Evolutionary conservation across 805 yeast genomes (phyloP).

Genomic region (Candida tibetensis): DNA sequence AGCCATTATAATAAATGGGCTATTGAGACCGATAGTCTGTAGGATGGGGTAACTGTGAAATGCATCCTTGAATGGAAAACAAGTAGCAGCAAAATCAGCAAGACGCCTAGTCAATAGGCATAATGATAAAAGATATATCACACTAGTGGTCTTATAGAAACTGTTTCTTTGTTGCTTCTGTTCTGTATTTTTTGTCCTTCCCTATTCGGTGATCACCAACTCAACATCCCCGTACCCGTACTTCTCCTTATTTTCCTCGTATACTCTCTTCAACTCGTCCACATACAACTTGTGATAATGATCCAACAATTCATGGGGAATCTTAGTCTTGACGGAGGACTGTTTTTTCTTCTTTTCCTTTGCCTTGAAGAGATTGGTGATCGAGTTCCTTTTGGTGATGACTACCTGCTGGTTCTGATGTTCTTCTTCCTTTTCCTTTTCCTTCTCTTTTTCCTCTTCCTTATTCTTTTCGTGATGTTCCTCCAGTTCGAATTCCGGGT

Average conservation of each 20-base stretch:
- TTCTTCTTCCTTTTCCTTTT: conserved; percentile 40
- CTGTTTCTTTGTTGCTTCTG: no score
- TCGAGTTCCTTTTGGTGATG: conserved; percentile 19
- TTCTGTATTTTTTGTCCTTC: no score
- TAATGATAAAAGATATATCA: no score
- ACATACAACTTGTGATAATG: conserved; percentile 72
- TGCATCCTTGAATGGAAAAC: no score
- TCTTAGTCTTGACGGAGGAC: conserved; percentile 21
- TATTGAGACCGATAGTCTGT: no score
- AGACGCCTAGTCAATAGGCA: no score
- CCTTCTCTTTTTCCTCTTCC: conserved; percentile 11
- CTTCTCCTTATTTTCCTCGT: conserved; percentile 59
- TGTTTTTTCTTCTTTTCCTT: conserved; percentile 12
- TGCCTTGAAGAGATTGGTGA: conserved; percentile 29
- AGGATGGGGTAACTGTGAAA: no score
- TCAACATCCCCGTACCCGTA: conserved; percentile 52
- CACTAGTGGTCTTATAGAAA: no score
- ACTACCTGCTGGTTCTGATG: no score
- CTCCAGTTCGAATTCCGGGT: conserved; percentile 26
- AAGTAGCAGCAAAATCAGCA: no score
- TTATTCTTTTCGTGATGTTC: conserved; percentile 1
- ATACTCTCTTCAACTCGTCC: conserved; percentile 58
- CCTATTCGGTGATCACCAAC: conserved; percentile 45
- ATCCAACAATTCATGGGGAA: conserved; percentile 49
- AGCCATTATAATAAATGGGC: no score